Conservation (phyloP, 805 yeast species). For the Clavispora asparagi region DNA sequence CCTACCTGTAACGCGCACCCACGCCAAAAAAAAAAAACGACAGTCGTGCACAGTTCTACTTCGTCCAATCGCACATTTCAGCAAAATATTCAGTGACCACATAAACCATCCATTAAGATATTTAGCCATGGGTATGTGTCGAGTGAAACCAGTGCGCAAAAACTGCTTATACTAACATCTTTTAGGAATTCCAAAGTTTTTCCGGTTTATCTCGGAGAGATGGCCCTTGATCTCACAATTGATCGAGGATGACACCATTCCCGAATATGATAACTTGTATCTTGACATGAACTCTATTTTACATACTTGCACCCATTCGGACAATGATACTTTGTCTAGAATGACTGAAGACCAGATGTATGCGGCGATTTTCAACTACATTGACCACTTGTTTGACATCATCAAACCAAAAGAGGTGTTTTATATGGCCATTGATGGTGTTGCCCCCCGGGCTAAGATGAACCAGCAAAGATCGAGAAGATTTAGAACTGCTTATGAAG, state of each 20-base stretch:
- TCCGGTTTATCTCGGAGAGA: conserved; percentile 94
- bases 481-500: conserved; percentile 89
- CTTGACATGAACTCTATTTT: conserved; percentile 97
- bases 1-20: neutral
- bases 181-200: conserved; percentile 91
- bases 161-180: neutral
- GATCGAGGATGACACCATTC: conserved; percentile 74
- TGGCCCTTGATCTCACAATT: conserved; percentile 94
- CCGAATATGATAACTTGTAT: conserved; percentile 92
- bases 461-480: conserved; percentile 96
- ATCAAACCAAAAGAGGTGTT: conserved; percentile 83
- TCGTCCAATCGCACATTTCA: neutral
- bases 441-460: conserved; percentile 98
- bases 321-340: conserved; percentile 52
- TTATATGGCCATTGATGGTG: conserved; percentile 98
- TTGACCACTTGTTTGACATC: conserved; percentile 85
- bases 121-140: conserved; percentile 7
- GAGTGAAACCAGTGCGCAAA: neutral
- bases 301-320: conserved; percentile 88
- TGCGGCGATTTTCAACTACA: conserved; percentile 87
- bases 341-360: conserved; percentile 88
- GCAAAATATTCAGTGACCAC: neutral
- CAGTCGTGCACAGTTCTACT: conserved; percentile 2
- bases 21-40: neutral
- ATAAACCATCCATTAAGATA: neutral